Evolutionary conservation across 202 grass and related monocot genomes (phyloP).

Genomic region (Dendrocalamus latiflorus): DNA sequence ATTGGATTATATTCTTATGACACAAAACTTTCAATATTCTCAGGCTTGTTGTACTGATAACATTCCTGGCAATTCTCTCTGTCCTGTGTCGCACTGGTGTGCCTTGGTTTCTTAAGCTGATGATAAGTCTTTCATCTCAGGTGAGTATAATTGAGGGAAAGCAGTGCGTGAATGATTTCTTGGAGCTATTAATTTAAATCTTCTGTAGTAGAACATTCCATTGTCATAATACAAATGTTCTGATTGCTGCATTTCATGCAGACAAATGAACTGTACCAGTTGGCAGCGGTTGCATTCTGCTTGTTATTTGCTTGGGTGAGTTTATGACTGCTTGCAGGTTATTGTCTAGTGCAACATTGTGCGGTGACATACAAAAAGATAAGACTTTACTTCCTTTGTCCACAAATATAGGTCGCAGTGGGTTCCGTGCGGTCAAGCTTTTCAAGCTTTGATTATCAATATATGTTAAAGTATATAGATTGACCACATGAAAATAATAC

Average conservation of each 20-base stretch:
- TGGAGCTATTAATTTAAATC: background rate
- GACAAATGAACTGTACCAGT: slow-evolving; percentile 99
- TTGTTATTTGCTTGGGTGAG: slow-evolving; percentile 97
- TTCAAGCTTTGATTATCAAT: too few species aligned
- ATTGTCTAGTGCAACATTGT: background rate
- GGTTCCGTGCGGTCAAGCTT: too few species aligned
- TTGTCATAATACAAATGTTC: slow-evolving; percentile 5
- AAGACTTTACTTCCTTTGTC: too few species aligned
- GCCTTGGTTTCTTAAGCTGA: slow-evolving; percentile 99
- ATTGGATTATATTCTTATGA: slow-evolving; percentile 28
- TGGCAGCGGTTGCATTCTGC: slow-evolving; percentile 99
- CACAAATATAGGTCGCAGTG: too few species aligned
- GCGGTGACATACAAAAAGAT: background rate
- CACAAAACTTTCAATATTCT: slow-evolving; percentile 30
- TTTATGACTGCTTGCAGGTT: slow-evolving; percentile 19
- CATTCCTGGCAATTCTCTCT: slow-evolving; percentile 87
- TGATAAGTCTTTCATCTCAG: slow-evolving; percentile 98
- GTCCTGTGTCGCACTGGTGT: slow-evolving; percentile 74
- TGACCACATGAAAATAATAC: too few species aligned
- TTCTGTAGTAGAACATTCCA: slow-evolving; percentile 9
- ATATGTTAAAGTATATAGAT: too few species aligned
- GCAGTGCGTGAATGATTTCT: background rate
- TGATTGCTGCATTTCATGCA: slow-evolving; percentile 46
- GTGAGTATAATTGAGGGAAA: slow-evolving; percentile 29
- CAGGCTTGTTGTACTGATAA: slow-evolving; percentile 75